Evolutionary conservation across 805 yeast genomes (phyloP), one percentile per base, ranked within the genome.

Genomic region (Kuraishia cidri): DNA sequence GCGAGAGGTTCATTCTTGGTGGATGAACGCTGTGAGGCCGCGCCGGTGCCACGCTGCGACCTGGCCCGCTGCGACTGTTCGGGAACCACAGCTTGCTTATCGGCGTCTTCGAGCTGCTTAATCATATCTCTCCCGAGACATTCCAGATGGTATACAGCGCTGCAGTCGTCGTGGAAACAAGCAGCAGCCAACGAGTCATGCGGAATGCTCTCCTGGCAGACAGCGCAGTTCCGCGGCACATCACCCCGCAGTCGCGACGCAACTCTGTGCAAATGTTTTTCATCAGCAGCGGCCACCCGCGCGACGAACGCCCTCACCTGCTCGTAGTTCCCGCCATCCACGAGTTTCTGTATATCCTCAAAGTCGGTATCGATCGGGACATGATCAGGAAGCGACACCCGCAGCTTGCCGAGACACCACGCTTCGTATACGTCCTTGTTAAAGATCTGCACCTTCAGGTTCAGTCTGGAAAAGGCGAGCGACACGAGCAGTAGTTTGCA

Each of bases 381-480:
- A 16, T 37, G 36, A 19, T 44, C 51, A 2, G 54, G 47, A 3
- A 45, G 22, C 5, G 28, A 21, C 6, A 59, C 41, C 5, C 45
- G 42, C 36, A 47, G 58, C 38, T 47, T 56, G 36, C 66, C 62
- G 9, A 30, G 22, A 7, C 45, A 23, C 73, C 72, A 69, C 4
- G 37, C 37, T 6, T 52, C 40, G 33, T 49, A 50, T 1, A 52
- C 43, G 2, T 43, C 42, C 4, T 44, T 40, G 31, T 56, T 45
- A 38, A 77, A 75, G 18, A 77, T 50, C 3, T 61, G 60, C 1
- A 78, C 61, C 19, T 53, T 53, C 28, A 79, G 49, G 19, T 62
- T 59, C 62, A 74, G 55, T 6, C 57, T 44, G 1, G 43, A 40
- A 45, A 78, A 79, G 26, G 64, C 69, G 2, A 44, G 44, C 8